Percentiles rank a stretch among this genome's conserved stretches.
phyloP scores from a whole-genome alignment of 2,329 filamentous ascomycete species.

The Diplodia scrobiculata region DNA sequence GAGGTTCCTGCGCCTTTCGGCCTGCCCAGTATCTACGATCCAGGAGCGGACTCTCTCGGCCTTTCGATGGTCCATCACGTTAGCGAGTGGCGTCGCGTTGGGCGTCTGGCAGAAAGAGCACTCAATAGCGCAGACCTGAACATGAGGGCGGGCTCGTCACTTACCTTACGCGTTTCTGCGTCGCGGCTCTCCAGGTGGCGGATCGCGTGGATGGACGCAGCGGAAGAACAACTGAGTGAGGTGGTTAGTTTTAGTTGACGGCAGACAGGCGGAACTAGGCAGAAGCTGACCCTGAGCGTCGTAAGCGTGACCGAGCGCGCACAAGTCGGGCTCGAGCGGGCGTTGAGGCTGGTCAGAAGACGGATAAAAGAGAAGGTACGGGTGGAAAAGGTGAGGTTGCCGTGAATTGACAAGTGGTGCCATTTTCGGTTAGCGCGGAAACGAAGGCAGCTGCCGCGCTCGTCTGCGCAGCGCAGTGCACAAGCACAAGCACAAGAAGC shows the following conservation, averaged over 20 bases:
- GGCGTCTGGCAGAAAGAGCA: neutral
- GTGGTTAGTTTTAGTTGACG: neutral
- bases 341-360: neutral
- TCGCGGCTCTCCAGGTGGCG: neutral
- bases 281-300: neutral
- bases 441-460: neutral
- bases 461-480: neutral
- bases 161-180: neutral
- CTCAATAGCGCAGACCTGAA: neutral
- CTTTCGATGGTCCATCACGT: neutral
- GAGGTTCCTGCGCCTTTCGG: too few relatives aligned
- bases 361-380: neutral
- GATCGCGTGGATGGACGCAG: neutral
- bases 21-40: neutral
- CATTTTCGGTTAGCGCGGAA: conserved; percentile 4
- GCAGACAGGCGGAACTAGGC: neutral
- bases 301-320: neutral
- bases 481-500: neutral
- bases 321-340: too few relatives aligned
- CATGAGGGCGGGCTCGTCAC: neutral
- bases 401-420: neutral
- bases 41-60: neutral
- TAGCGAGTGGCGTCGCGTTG: neutral
- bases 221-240: neutral
- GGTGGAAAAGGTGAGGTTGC: neutral